phyloP scores from a whole-genome alignment of 768 basidiomycete genomes.

The Leccinum uliginosum region DNA sequence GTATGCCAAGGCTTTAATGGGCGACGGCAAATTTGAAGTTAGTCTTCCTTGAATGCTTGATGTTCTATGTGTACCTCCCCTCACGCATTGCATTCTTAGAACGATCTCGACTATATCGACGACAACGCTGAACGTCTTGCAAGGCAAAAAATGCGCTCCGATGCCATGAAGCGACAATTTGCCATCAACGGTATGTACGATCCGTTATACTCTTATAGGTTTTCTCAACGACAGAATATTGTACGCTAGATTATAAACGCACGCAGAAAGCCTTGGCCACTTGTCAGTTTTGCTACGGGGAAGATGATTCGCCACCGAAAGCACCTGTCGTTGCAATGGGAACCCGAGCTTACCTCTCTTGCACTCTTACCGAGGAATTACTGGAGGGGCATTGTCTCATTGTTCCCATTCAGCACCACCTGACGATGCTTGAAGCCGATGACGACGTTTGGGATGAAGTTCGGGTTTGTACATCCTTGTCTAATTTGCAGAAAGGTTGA shows the following conservation, averaged over 20 bases:
- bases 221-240: neutral
- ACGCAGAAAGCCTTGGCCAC: constrained; percentile 87
- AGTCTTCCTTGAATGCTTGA: constrained; percentile 9
- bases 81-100: constrained; percentile 37
- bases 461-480: constrained; percentile 47
- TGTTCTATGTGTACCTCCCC: neutral
- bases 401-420: constrained; percentile 91
- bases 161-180: constrained; percentile 95
- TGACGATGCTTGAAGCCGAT: constrained; percentile 88
- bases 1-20: constrained; percentile 82
- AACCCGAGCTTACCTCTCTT: constrained; percentile 85
- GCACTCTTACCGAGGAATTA: constrained; percentile 85
- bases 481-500: neutral
- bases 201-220: neutral
- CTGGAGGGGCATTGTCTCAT: constrained; percentile 90
- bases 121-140: constrained; percentile 94
- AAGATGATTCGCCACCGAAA: constrained; percentile 86
- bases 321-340: constrained; percentile 89
- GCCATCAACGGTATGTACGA: constrained; percentile 80
- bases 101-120: constrained; percentile 91
- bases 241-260: constrained; percentile 75
- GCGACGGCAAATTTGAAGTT: constrained; percentile 85
- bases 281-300: constrained; percentile 88
- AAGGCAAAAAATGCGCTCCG: constrained; percentile 91
- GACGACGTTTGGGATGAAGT: constrained; percentile 99